A percentile compares a stretch with the other conserved stretches of the same genome.
phyloP scores from a whole-genome alignment of 345 rosid species.

The Turnera subulata region DNA sequence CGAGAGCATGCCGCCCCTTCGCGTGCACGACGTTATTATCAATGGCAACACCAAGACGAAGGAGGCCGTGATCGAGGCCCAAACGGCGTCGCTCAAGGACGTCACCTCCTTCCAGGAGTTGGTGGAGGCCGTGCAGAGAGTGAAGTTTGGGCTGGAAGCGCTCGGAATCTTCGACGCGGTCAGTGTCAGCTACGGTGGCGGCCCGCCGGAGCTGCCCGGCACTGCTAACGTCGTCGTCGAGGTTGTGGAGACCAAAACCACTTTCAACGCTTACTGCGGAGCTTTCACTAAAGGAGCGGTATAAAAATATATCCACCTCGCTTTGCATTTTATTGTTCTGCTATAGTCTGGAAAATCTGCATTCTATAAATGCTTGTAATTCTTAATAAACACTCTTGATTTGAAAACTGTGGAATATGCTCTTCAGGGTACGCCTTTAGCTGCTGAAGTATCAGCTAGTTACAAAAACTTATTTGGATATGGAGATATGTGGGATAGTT shows the following conservation, averaged over 20 bases:
- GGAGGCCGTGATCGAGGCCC: conserved; percentile 66
- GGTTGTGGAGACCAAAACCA: conserved; percentile 58
- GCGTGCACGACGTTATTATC: conserved; percentile 80
- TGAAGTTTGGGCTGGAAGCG: conserved; percentile 55
- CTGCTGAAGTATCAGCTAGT: conserved; percentile 74
- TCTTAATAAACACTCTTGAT: too few relatives aligned
- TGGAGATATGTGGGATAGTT: conserved; percentile 93
- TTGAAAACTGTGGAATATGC: conserved; percentile 19
- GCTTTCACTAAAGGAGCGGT: conserved; percentile 75
- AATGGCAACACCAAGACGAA: conserved; percentile 80
- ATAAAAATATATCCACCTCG: too few relatives aligned
- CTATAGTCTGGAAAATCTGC: not conserved
- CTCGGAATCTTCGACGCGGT: conserved; percentile 81
- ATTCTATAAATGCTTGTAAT: not conserved
- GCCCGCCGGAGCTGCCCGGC: conserved; percentile 86
- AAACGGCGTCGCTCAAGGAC: conserved; percentile 48
- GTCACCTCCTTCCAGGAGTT: conserved; percentile 71
- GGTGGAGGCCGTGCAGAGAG: conserved; percentile 53
- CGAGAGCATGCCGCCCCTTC: too few relatives aligned
- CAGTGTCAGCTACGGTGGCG: conserved; percentile 72
- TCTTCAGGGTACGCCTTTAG: conserved; percentile 74
- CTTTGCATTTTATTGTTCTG: not conserved
- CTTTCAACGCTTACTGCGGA: conserved; percentile 66
- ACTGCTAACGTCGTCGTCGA: conserved; percentile 71
- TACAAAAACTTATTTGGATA: conserved; percentile 80